phyloP scores from a whole-genome alignment of 208 protist species.

The Leishmania major region DNA sequence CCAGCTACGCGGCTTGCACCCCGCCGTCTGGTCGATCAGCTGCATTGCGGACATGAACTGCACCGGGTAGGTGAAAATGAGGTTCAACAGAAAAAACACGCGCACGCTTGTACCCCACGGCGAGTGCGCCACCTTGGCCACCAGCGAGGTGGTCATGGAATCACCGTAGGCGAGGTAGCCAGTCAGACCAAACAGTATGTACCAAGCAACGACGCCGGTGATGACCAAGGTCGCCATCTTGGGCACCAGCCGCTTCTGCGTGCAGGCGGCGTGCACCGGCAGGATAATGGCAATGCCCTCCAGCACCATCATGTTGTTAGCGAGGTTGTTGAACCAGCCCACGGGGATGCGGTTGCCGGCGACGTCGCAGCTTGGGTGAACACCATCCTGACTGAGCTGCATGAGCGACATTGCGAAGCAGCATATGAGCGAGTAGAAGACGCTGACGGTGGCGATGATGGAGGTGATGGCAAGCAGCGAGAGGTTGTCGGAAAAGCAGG shows the following conservation, averaged over 20 bases:
- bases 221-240: slow-evolving; percentile 57
- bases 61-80: slow-evolving; percentile 78
- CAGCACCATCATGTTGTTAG: slow-evolving; percentile 79
- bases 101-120: slow-evolving; percentile 57
- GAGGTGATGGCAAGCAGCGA: slow-evolving; percentile 59
- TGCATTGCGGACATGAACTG: slow-evolving; percentile 84
- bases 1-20: slow-evolving; percentile 54
- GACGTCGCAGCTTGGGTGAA: slow-evolving; percentile 27
- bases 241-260: slow-evolving; percentile 57
- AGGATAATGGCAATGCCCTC: slow-evolving; percentile 80
- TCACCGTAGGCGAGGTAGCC: slow-evolving; percentile 75
- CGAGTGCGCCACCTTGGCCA: slow-evolving; percentile 39
- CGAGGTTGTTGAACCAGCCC: slow-evolving; percentile 71
- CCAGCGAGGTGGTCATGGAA: slow-evolving; percentile 45
- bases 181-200: slow-evolving; percentile 66
- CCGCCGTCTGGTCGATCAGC: slow-evolving; percentile 58
- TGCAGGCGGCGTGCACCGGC: slow-evolving; percentile 69
- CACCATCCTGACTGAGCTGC: slow-evolving; percentile 24
- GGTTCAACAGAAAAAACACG: slow-evolving; percentile 47
- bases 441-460: slow-evolving; percentile 60
- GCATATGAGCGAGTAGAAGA: slow-evolving; percentile 63
- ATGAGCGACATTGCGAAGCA: slow-evolving; percentile 38
- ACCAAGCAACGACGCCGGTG: slow-evolving; percentile 45
- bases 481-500: slow-evolving; percentile 63
- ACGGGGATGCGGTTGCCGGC: slow-evolving; percentile 38